These are phyloP conservation scores for Ensete glaucum DNA, from an alignment of 176 grass and related monocot species.

Conservation along the genomic window DNA sequence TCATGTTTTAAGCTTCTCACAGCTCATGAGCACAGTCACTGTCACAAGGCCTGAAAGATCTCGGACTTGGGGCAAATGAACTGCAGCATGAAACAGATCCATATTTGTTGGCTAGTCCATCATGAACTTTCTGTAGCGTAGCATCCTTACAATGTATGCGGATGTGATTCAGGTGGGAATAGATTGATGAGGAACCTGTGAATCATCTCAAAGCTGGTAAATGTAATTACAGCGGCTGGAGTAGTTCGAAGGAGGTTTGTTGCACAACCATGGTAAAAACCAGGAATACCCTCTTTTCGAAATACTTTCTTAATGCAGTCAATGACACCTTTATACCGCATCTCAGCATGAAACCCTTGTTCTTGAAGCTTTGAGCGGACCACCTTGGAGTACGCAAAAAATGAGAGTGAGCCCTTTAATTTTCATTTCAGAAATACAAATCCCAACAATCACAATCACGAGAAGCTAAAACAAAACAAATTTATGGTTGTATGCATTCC, in stretches of 20 bases:
- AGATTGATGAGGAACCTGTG: slow-evolving; percentile 60
- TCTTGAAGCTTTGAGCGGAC: slow-evolving; percentile 90
- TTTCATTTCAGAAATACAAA: no score
- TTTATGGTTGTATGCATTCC: neutral
- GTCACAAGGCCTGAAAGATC: neutral
- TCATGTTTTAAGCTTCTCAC: neutral
- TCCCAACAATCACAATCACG: no score
- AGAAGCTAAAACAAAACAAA: no score
- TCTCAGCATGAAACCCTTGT: slow-evolving; percentile 52
- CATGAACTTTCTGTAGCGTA: neutral
- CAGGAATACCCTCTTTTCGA: slow-evolving; percentile 54
- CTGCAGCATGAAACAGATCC: neutral
- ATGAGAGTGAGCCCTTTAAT: no score
- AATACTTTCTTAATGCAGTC: slow-evolving; percentile 83
- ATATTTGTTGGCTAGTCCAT: neutral
- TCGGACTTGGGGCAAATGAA: neutral
- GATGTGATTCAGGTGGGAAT: slow-evolving; percentile 40
- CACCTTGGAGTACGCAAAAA: slow-evolving; percentile 27
- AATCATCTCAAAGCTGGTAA: slow-evolving; percentile 99
- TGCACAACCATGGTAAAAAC: slow-evolving; percentile 88
- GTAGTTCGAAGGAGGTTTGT: slow-evolving; percentile 89
- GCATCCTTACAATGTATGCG: slow-evolving; percentile 34
- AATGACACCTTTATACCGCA: slow-evolving; percentile 60
- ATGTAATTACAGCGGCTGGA: slow-evolving; percentile 93
- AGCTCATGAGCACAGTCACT: neutral